Evolutionary conservation across 2,329 filamentous ascomycete genomes (phyloP).

Genomic region (Pseudogymnoascus sp.): DNA sequence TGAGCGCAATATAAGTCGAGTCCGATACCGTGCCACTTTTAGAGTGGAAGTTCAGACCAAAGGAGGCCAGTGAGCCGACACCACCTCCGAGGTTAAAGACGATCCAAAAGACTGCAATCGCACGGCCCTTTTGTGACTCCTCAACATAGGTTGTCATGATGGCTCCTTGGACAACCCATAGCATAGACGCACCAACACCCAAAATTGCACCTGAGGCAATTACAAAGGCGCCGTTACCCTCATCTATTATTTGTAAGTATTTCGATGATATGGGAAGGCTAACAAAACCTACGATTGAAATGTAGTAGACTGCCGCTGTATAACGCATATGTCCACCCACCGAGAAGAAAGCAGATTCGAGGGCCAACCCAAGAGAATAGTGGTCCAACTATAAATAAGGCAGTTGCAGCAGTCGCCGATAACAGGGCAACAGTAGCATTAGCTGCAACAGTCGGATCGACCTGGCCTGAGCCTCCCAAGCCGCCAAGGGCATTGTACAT

Average conservation of each 20-base stretch:
- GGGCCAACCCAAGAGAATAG: slow-evolving; percentile 36
- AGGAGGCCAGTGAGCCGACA: slow-evolving; percentile 36
- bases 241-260: slow-evolving; percentile 17
- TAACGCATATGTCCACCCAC: slow-evolving; percentile 38
- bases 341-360: slow-evolving; percentile 34
- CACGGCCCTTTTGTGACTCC: slow-evolving; percentile 35
- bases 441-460: slow-evolving; percentile 36
- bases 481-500: slow-evolving; percentile 41
- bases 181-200: slow-evolving; percentile 36
- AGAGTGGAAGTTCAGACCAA: slow-evolving; percentile 36
- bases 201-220: slow-evolving; percentile 37
- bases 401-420: slow-evolving; percentile 34
- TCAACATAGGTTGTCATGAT: slow-evolving; percentile 40
- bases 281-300: slow-evolving; percentile 30
- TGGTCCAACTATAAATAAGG: slow-evolving; percentile 36
- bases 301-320: slow-evolving; percentile 37
- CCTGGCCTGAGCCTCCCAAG: slow-evolving; percentile 38
- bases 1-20: slow-evolving; percentile 41
- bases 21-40: slow-evolving; percentile 37
- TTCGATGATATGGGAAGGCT: neutral
- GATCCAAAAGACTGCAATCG: slow-evolving; percentile 37
- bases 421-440: slow-evolving; percentile 38
- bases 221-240: slow-evolving; percentile 34
- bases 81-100: slow-evolving; percentile 39
- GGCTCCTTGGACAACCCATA: slow-evolving; percentile 40